Conservation (phyloP, 768 basidiomycete genomes). For the Tricholoma furcatifolium region DNA sequence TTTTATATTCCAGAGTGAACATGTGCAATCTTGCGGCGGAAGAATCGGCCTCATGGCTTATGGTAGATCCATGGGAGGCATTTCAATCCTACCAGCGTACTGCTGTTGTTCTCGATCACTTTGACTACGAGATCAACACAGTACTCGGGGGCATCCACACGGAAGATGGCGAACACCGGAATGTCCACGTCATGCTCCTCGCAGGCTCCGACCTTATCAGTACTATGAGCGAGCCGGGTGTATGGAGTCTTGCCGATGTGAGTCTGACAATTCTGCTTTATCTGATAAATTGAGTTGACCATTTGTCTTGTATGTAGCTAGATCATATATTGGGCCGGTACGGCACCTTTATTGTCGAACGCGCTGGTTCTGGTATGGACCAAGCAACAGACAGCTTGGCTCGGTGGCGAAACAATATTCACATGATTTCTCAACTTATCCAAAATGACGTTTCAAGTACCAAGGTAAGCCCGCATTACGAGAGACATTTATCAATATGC, state of each 20-base stretch:
- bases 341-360: constrained; percentile 93
- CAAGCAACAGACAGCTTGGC: constrained; percentile 75
- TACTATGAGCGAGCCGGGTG: constrained; percentile 97
- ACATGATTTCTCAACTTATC: constrained; percentile 90
- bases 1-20: constrained; percentile 57
- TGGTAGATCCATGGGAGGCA: constrained; percentile 99
- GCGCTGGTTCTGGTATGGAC: constrained; percentile 90
- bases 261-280: constrained; percentile 30
- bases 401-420: constrained; percentile 80
- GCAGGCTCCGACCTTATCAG: constrained; percentile 98
- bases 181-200: constrained; percentile 86
- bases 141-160: constrained; percentile 76
- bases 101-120: constrained; percentile 95
- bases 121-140: constrained; percentile 92
- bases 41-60: constrained; percentile 90
- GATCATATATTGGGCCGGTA: constrained; percentile 96
- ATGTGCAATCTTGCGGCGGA: constrained; percentile 91
- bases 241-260: constrained; percentile 95
- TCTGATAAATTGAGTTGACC: constrained; percentile 9
- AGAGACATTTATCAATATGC: background rate
- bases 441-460: constrained; percentile 98
- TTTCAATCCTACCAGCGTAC: constrained; percentile 94
- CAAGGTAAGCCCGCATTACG: constrained; percentile 48
- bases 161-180: constrained; percentile 70
- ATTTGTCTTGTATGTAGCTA: constrained; percentile 49